Base-by-base conservation (phyloP, 2,329 filamentous ascomycete genomes). In the Colletotrichum plurivorum region DNA sequence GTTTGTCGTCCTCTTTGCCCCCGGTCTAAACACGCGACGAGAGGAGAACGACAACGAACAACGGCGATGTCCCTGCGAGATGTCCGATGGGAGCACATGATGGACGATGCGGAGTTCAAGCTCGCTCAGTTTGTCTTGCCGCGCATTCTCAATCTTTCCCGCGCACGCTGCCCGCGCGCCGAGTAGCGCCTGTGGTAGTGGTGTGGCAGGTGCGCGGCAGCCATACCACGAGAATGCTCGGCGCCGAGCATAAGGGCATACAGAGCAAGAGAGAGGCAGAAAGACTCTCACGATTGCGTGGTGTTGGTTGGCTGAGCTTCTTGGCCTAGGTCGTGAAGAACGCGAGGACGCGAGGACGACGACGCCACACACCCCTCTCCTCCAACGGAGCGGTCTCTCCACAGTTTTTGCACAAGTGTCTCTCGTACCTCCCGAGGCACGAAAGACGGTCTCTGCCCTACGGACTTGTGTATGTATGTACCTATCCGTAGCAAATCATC, bases 21-120 rank as follows among this genome's bases (percentile, higher is more conserved):
- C 41, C 41, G 41, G 13, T 43, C 41, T 36, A 18, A 46, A n/a
- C 15, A 46, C 16, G 45, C 45, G 7, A 46, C 45, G 45, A 43
- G 25, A n/a, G 22, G 27, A 46, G 18, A 16, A 22, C 12, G 7
- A 51, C 7, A 25, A 25, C 22, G 22, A 25, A 25, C 20, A 5
- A 27, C 12, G 48, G 20, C 31, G 8, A 36, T 49, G 20, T 18
- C 48, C 61, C 48, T 55, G 65, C 65, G 22, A 65, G 65, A 68
- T 31, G 61, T 15, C 61, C 65, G 61, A 68, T 65, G 65, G 49
- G 49, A 31, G 20, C 27, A 20, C 59, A 39, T 62, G 39, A 43
- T 20, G 53, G 18, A 63, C 46, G 52, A 56, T 46, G 63, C 52
- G 25, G 41, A 54, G 61, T 18, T 16, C 22, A 25, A n/a, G 25